A percentile compares a stretch with the other conserved stretches of the same genome.
Conservation (phyloP, 441 rosid genomes). For the Aquilaria agallochum region DNA sequence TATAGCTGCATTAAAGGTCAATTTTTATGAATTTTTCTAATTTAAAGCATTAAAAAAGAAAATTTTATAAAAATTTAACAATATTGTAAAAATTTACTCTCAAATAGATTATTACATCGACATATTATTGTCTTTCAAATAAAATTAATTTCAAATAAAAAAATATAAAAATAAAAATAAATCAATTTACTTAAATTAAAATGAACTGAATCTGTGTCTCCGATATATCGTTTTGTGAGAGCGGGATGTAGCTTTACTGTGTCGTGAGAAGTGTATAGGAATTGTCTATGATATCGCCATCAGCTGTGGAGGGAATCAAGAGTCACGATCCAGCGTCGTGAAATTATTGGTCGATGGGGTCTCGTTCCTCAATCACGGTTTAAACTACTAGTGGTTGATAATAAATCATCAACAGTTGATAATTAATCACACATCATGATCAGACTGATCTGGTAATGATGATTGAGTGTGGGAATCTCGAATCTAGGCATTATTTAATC, state of each 20-base stretch:
- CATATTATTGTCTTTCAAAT: too few relatives aligned
- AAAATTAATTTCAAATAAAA: too few relatives aligned
- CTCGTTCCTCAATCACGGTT: constrained; percentile 14
- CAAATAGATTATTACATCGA: too few relatives aligned
- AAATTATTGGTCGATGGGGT: constrained; percentile 8
- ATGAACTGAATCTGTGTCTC: too few relatives aligned
- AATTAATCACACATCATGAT: constrained; percentile 1
- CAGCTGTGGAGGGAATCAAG: constrained; percentile 16
- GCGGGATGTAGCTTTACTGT: constrained; percentile 3
- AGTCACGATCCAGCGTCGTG: constrained; percentile 4
- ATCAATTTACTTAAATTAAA: too few relatives aligned
- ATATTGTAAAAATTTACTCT: too few relatives aligned
- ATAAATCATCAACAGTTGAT: not conserved
- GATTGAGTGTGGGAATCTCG: constrained; percentile 21
- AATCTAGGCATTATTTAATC: constrained; percentile 15
- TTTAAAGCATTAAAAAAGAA: too few relatives aligned
- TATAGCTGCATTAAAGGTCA: too few relatives aligned
- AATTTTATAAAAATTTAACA: too few relatives aligned
- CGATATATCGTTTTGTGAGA: too few relatives aligned
- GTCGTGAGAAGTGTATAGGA: not conserved
- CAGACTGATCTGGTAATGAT: constrained; percentile 13
- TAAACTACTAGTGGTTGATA: constrained; percentile 6
- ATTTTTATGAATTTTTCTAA: too few relatives aligned
- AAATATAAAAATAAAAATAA: too few relatives aligned
- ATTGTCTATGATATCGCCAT: not conserved